Percentiles rank a stretch among this genome's conserved stretches.
phyloP scores from a whole-genome alignment of 108 stramenopile genomes.

The Nitzschia putrida region DNA sequence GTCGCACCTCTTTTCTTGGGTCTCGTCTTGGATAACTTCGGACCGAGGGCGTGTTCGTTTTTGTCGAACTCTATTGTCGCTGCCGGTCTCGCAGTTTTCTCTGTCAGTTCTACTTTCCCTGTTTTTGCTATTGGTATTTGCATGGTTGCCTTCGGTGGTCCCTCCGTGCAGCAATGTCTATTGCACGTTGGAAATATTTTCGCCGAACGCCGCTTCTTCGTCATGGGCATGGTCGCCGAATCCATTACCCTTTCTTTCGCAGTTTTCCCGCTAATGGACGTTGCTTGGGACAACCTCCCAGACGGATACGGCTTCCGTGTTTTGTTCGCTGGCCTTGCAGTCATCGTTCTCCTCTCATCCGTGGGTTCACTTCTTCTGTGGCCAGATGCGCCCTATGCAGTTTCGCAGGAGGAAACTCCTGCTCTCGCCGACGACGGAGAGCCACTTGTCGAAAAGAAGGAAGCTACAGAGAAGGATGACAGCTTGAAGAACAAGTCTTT shows the following conservation, averaged over 20 bases:
- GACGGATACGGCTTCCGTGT: constrained; percentile 24
- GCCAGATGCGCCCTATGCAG: constrained; percentile 38
- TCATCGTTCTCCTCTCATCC: constrained; percentile 20
- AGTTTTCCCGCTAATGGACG: constrained; percentile 32
- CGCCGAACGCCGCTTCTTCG: constrained; percentile 23
- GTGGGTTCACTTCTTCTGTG: constrained; percentile 29
- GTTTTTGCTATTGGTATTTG: constrained; percentile 25
- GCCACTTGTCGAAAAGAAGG: neutral
- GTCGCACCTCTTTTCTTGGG: constrained; percentile 38
- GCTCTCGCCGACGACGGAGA: neutral
- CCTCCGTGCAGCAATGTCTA: constrained; percentile 25
- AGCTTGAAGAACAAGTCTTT: constrained; percentile 24
- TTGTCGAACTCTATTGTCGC: constrained; percentile 32
- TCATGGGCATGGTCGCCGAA: constrained; percentile 36
- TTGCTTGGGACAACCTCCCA: constrained; percentile 27
- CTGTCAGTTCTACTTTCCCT: constrained; percentile 1
- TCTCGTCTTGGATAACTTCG: constrained; percentile 29
- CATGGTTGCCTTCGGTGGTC: constrained; percentile 40
- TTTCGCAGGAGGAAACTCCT: neutral
- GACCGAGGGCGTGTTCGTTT: constrained; percentile 38
- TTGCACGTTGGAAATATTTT: constrained; percentile 41
- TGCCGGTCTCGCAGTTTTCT: constrained; percentile 26
- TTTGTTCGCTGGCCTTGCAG: constrained; percentile 15
- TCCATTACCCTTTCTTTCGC: constrained; percentile 34
- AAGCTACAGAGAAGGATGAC: neutral